Evolutionary conservation across 1,284 basidiomycete species (phyloP).

Genomic region (Lentinus polychrous): DNA sequence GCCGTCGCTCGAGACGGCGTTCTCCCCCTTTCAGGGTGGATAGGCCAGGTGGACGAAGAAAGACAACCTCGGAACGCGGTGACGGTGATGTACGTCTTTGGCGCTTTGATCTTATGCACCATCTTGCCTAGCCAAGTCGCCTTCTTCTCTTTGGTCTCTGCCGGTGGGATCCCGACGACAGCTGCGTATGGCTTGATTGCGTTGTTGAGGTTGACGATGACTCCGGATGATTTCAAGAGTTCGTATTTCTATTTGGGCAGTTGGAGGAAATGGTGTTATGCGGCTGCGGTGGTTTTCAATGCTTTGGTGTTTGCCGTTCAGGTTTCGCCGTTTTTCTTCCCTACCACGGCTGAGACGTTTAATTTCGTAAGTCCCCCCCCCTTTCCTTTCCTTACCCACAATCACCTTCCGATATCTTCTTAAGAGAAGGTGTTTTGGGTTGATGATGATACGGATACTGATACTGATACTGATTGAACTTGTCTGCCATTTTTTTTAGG

Average conservation of each 20-base stretch:
- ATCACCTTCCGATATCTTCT: neutral
- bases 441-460: no score
- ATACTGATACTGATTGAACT: neutral
- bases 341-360: constrained; percentile 64
- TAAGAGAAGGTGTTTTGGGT: no score
- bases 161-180: constrained; percentile 74
- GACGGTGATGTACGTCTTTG: constrained; percentile 75
- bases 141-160: constrained; percentile 80
- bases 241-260: constrained; percentile 68
- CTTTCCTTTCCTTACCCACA: neutral
- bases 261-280: constrained; percentile 61
- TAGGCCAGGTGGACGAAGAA: constrained; percentile 58
- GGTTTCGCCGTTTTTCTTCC: constrained; percentile 79
- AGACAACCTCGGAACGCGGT: constrained; percentile 79
- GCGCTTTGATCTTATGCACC: constrained; percentile 65
- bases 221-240: constrained; percentile 64
- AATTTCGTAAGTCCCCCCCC: constrained; percentile 61
- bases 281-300: constrained; percentile 65
- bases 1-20: constrained; percentile 87
- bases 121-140: constrained; percentile 83
- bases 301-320: constrained; percentile 65
- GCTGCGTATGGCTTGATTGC: constrained; percentile 79
- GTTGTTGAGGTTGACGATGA: constrained; percentile 63
- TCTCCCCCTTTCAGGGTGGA: constrained; percentile 74
- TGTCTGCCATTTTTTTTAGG: constrained; percentile 30